phyloP scores from a whole-genome alignment of 2,329 filamentous ascomycete species.

The Paecilomyces niveus region DNA sequence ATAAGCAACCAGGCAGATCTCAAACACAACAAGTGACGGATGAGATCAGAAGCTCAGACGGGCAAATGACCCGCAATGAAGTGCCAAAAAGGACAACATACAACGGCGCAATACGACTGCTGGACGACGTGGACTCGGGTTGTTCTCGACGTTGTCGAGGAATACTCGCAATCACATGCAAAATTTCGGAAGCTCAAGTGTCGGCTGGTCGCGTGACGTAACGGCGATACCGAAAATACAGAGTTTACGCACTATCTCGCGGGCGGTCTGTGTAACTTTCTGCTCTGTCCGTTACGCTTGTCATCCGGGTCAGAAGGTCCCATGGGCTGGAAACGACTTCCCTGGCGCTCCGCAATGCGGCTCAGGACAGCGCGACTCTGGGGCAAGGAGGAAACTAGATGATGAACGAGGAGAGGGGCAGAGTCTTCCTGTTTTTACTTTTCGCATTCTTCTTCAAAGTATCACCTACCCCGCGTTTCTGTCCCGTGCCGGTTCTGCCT shows the following conservation, averaged over 20 bases:
- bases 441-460: neutral
- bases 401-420: neutral
- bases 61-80: neutral
- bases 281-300: neutral
- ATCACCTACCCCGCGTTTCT: neutral
- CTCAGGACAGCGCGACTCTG: neutral
- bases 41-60: neutral
- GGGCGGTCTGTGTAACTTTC: neutral
- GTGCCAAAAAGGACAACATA: neutral
- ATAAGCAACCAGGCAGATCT: neutral
- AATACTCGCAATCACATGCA: slow-evolving; percentile 25
- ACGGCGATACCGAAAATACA: slow-evolving; percentile 20
- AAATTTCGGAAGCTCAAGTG: slow-evolving; percentile 15
- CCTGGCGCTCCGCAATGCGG: neutral
- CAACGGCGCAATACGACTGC: neutral
- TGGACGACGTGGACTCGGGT: neutral
- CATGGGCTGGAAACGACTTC: neutral
- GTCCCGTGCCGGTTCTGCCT: neutral
- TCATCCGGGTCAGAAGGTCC: neutral
- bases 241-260: neutral
- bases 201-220: slow-evolving; percentile 28
- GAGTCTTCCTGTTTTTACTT: neutral
- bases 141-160: neutral
- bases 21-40: neutral
- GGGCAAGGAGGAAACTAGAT: neutral